These are phyloP conservation scores for Cutaneotrichosporon cavernicola DNA, from an alignment of 1,284 basidiomycete species.

Conservation along the genomic window DNA sequence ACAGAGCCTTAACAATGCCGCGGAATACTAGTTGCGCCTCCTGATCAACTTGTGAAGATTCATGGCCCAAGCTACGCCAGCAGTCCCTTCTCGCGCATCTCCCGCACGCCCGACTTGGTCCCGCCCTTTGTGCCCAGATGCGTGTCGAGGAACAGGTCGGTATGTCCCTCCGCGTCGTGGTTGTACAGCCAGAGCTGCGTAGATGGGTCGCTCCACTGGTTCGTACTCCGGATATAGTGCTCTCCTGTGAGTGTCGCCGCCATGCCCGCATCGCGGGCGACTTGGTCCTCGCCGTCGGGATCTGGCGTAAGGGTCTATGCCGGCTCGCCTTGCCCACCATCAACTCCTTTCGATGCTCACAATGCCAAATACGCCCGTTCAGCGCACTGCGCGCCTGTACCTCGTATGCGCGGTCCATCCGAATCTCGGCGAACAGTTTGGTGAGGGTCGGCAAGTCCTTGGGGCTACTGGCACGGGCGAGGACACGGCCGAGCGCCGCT, in stretches of 20 bases:
- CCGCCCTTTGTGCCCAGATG: background rate
- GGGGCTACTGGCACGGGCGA: constrained; percentile 6
- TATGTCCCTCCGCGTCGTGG: constrained; percentile 17
- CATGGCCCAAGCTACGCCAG: background rate
- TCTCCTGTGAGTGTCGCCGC: constrained; percentile 12
- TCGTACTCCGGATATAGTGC: constrained; percentile 24
- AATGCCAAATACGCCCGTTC: constrained; percentile 24
- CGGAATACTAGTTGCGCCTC: too few species aligned
- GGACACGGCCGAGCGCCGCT: constrained; percentile 21
- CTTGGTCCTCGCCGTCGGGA: constrained; percentile 20
- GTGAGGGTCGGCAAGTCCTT: constrained; percentile 6
- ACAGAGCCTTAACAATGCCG: too few species aligned
- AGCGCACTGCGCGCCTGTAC: constrained; percentile 21
- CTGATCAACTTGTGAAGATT: too few species aligned
- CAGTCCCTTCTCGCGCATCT: constrained; percentile 10
- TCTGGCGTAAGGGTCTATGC: background rate
- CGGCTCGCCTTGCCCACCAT: too few species aligned
- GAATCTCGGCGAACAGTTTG: constrained; percentile 11
- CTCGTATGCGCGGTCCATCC: constrained; percentile 17
- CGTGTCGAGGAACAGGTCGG: constrained; percentile 13
- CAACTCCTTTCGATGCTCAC: background rate
- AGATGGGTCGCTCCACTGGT: constrained; percentile 24
- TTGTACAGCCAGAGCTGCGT: constrained; percentile 25
- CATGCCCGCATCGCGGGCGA: constrained; percentile 19
- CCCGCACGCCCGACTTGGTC: constrained; percentile 1